Evolutionary conservation across 176 grass and related monocot genomes (phyloP), one percentile per base, ranked within the genome.

Genomic region (Avena sativa): DNA sequence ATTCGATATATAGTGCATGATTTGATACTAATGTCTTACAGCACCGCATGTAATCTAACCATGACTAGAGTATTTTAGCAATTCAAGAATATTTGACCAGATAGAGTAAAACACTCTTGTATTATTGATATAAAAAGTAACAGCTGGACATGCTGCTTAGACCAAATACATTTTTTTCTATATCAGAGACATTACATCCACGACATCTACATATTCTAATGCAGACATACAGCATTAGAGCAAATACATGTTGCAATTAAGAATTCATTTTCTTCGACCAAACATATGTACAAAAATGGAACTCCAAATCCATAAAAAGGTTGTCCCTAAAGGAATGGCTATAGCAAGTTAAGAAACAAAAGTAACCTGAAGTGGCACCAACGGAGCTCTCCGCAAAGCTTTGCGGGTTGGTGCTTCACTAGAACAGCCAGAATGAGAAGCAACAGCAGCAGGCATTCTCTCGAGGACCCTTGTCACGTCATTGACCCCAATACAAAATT

Each of bases 401-500:
- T 58, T 88, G 32, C 32, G 40, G 26, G 56, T 78, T 19, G 47
- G 23, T 60, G 83, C 38, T 71, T 92, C 71, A 59, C 57, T 68
- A 50, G 91, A 86, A 75, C 38, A 82, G 13, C 9, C 57, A 72
- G 28, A 50, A 67, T 65, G 59, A 38, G 49, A 49, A 79, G 86
- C 74, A 81, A 55, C 48, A 17, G 68, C 13, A 48, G 66, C 14
- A 79, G 87, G 63, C 96, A 98, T 95, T 72, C 93, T 87, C 79
- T 98, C 96, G 34, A 98, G 96, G 76, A 98, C 93, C 79, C 93
- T 93, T 23, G 93, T 96, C 43, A 98, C 96, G 58, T 98, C 93
- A 80, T 98, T 98, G 80, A 98, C 80, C 0, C 93, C 96, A 12
- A 98, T 57, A 57, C 93, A 89, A 92, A 98, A 98, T 80, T 98